phyloP scores from a whole-genome alignment of 2,329 filamentous ascomycete genomes.

The Lachnellula suecica region DNA sequence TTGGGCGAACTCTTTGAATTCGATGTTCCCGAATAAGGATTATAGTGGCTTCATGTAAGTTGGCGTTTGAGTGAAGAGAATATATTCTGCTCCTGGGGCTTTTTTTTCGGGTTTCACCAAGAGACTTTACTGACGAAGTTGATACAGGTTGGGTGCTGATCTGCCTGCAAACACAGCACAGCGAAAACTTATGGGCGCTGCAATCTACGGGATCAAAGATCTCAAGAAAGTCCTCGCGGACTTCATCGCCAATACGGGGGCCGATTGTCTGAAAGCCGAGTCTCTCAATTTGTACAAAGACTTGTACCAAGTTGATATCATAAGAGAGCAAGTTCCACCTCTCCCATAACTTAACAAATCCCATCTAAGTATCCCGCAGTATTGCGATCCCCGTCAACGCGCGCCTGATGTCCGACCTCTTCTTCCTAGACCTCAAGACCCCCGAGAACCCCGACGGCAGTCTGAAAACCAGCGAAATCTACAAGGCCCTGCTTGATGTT shows the following conservation, averaged over 20 bases:
- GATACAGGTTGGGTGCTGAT: background rate
- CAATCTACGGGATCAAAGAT: background rate
- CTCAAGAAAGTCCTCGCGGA: background rate
- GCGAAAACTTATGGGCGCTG: background rate
- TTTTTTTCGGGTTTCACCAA: too few relatives aligned
- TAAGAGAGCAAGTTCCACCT: background rate
- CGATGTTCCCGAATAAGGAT: background rate
- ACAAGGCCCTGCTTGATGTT: conserved; percentile 56
- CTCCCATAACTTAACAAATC: background rate
- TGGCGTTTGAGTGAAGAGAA: too few relatives aligned
- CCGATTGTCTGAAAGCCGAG: background rate
- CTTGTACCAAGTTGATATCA: background rate
- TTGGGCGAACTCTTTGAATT: background rate
- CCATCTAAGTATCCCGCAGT: background rate
- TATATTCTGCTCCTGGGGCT: too few relatives aligned
- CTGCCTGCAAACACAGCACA: background rate
- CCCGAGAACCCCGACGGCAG: conserved; percentile 29
- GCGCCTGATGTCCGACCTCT: conserved; percentile 27
- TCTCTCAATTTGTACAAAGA: background rate
- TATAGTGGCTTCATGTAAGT: background rate
- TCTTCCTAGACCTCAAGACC: conserved; percentile 43
- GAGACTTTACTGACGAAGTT: too few relatives aligned
- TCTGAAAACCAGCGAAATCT: background rate
- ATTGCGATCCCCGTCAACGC: background rate
- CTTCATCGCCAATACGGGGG: background rate